These are phyloP conservation scores for Candida frijolesensis DNA, from an alignment of 1,139 yeast species.

Conservation along the genomic window DNA sequence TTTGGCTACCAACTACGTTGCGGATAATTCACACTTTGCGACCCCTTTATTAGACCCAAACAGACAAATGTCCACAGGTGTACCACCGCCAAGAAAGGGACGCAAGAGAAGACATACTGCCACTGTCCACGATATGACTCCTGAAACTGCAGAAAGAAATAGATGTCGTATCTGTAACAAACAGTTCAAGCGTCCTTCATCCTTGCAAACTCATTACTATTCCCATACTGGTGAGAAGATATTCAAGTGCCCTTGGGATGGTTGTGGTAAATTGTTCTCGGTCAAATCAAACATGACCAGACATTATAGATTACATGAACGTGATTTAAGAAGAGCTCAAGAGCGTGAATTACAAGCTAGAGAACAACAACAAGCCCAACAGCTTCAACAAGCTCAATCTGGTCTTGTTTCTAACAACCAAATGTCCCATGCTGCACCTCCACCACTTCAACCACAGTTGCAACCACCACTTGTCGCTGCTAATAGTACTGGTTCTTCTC, in stretches of 20 bases:
- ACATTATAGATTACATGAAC: constrained; percentile 66
- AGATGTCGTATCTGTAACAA: constrained; percentile 73
- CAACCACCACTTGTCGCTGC: not conserved
- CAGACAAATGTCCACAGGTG: constrained; percentile 3
- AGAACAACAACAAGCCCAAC: constrained; percentile 5
- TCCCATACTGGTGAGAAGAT: constrained; percentile 90
- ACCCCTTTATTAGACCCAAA: constrained; percentile 2
- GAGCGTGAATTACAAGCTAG: constrained; percentile 5
- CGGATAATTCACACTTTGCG: constrained; percentile 4
- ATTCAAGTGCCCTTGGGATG: constrained; percentile 63
- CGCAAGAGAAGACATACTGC: constrained; percentile 22
- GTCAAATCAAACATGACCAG: constrained; percentile 83
- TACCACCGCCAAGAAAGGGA: constrained; percentile 5
- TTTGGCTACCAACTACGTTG: constrained; percentile 4
- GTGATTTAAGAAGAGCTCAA: constrained; percentile 25
- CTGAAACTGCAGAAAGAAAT: constrained; percentile 37
- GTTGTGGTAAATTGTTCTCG: constrained; percentile 71
- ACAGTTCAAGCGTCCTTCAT: constrained; percentile 78
- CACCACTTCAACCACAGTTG: constrained; percentile 2
- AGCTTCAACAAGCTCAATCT: not conserved
- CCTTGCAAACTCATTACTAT: constrained; percentile 76
- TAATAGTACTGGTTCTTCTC: not conserved
- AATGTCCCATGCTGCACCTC: not conserved
- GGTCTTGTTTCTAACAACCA: not conserved
- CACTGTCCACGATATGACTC: constrained; percentile 31